Conservation (phyloP, 495 filamentous ascomycete genomes). For the Neurospora sublineolata region DNA sequence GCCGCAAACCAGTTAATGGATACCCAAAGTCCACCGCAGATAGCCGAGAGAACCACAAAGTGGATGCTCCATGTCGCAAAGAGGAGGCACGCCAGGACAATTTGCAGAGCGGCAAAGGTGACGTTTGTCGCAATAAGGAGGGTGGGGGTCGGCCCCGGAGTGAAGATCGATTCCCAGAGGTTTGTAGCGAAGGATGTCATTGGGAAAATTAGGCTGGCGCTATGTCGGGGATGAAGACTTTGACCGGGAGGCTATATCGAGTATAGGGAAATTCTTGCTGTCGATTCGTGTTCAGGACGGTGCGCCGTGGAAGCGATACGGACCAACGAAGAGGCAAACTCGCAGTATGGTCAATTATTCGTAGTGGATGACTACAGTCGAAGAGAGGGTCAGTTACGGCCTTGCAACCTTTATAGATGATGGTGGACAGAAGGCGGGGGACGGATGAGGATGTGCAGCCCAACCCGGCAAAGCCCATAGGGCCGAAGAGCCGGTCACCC, state of each 20-base stretch:
- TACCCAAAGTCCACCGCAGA: conserved; percentile 78
- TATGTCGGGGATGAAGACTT: background rate
- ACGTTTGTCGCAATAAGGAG: conserved; percentile 84
- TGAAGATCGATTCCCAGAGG: conserved; percentile 87
- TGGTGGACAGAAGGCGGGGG: background rate
- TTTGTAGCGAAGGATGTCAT: conserved; percentile 77
- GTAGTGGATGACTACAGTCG: background rate
- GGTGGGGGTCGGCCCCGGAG: conserved; percentile 74
- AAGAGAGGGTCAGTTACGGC: background rate
- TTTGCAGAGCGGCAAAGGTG: conserved; percentile 74
- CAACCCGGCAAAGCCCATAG: background rate
- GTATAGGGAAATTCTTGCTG: background rate
- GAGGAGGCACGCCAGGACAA: conserved; percentile 64
- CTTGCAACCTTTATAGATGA: background rate
- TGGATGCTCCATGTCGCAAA: conserved; percentile 77
- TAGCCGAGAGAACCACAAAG: conserved; percentile 66
- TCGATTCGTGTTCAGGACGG: background rate
- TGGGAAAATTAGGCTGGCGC: conserved; percentile 7
- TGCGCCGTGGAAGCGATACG: background rate
- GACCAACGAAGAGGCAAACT: background rate
- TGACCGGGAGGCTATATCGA: background rate
- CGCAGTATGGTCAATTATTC: background rate
- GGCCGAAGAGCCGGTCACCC: background rate
- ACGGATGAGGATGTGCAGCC: background rate
- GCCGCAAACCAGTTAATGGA: conserved; percentile 92